Conservation (phyloP, 305 asterid species). For the Fraxinus ornus region DNA sequence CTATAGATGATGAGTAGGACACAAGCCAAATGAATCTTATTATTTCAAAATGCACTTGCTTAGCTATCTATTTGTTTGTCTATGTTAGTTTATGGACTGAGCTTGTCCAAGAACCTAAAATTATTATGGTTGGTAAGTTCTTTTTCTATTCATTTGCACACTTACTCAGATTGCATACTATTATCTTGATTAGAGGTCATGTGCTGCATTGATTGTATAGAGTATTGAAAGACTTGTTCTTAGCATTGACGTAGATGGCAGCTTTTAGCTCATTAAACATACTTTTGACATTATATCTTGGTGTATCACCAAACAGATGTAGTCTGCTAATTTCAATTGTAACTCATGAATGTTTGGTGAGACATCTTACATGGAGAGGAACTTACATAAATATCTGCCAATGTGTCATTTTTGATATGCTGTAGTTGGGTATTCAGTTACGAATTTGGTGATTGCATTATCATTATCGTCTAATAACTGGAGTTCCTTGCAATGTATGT, state of each 20-base stretch:
- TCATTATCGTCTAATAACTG: background rate
- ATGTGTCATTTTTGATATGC: background rate
- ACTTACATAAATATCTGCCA: background rate
- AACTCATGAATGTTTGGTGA: background rate
- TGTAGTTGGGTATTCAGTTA: background rate
- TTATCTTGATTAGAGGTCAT: background rate
- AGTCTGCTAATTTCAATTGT: background rate
- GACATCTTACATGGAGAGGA: background rate
- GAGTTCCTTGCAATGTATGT: background rate
- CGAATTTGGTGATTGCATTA: constrained; percentile 5
- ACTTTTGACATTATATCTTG: background rate
- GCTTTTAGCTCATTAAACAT: background rate
- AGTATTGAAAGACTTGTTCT: constrained; percentile 2
- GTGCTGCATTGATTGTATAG: background rate
- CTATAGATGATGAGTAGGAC: background rate
- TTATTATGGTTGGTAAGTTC: background rate
- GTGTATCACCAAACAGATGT: background rate
- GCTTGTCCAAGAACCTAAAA: background rate
- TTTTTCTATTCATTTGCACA: background rate
- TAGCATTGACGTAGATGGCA: background rate
- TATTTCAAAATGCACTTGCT: background rate
- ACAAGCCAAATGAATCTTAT: background rate
- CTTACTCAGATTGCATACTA: background rate
- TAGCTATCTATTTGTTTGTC: background rate
- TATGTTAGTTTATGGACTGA: background rate